These are phyloP conservation scores for Aspergillus brasiliensis DNA, from an alignment of 2,329 filamentous ascomycete genomes.

Conservation along the genomic window DNA sequence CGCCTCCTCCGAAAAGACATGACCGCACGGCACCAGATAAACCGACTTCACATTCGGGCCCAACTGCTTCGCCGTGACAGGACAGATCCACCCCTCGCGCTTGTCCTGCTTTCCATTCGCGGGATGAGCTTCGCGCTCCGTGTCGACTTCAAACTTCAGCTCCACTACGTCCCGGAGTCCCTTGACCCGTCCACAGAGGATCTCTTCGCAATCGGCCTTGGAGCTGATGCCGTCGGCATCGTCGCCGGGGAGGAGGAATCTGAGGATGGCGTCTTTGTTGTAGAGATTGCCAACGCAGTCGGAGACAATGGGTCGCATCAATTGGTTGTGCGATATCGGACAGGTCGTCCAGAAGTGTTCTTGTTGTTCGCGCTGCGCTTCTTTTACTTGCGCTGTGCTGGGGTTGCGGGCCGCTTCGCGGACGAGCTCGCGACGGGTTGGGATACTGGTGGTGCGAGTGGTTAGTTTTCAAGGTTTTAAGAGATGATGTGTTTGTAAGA, in stretches of 20 bases:
- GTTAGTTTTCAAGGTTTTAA: background rate
- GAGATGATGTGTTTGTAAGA: background rate
- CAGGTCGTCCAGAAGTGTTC: conserved; percentile 85
- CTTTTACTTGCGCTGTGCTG: conserved; percentile 84
- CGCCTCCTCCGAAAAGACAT: conserved; percentile 86
- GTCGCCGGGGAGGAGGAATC: conserved; percentile 61
- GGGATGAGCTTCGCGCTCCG: conserved; percentile 41
- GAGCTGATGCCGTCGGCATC: conserved; percentile 56
- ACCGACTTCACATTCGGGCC: conserved; percentile 78
- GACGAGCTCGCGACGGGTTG: conserved; percentile 92
- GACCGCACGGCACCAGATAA: conserved; percentile 91
- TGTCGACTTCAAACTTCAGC: conserved; percentile 70
- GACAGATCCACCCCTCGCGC: conserved; percentile 73
- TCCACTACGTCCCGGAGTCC: conserved; percentile 84
- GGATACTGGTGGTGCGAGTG: conserved; percentile 62
- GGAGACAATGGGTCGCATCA: conserved; percentile 76
- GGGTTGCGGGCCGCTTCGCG: conserved; percentile 84
- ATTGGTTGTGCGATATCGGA: conserved; percentile 76
- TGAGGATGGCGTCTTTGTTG: conserved; percentile 89
- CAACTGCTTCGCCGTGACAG: conserved; percentile 82
- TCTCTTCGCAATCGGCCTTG: conserved; percentile 63
- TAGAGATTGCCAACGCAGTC: conserved; percentile 84
- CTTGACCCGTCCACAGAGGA: conserved; percentile 67
- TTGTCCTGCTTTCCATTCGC: conserved; percentile 40
- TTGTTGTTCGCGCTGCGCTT: conserved; percentile 80